These are phyloP conservation scores for Asterionellopsis glacialis DNA, from an alignment of 108 stramenopile genomes.

Conservation along the genomic window DNA sequence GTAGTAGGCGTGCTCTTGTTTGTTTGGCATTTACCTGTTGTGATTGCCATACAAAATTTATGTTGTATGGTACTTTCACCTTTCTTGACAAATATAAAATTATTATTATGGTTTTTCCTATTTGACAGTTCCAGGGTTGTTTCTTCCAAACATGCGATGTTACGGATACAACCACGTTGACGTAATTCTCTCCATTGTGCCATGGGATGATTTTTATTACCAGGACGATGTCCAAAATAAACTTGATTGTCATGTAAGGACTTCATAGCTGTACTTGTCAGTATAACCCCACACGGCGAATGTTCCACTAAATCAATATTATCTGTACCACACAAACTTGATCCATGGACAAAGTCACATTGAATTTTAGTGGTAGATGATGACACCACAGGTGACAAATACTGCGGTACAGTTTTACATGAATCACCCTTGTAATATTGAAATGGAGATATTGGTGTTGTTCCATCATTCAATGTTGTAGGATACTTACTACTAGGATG, in stretches of 20 bases:
- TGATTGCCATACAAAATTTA: slow-evolving; percentile 43
- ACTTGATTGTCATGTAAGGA: slow-evolving; percentile 27
- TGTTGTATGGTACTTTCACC: slow-evolving; percentile 17
- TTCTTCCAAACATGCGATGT: slow-evolving; percentile 33
- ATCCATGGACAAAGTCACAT: slow-evolving; percentile 55
- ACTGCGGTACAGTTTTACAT: slow-evolving; percentile 30
- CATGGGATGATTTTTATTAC: too few relatives aligned
- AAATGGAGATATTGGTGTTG: not conserved
- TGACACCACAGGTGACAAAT: slow-evolving; percentile 8
- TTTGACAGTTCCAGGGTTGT: slow-evolving; percentile 12
- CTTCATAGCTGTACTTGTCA: slow-evolving; percentile 54
- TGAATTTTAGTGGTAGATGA: not conserved
- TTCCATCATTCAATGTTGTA: too few relatives aligned
- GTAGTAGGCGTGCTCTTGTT: too few relatives aligned
- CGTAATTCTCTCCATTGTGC: slow-evolving; percentile 42
- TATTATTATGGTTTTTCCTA: too few relatives aligned
- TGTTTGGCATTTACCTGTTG: slow-evolving; percentile 34
- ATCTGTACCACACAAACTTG: slow-evolving; percentile 41
- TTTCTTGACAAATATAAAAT: slow-evolving; percentile 28
- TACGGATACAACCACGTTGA: slow-evolving; percentile 23
- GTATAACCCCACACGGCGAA: slow-evolving; percentile 21
- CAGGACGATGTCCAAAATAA: slow-evolving; percentile 31
- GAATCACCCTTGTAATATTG: slow-evolving; percentile 27
- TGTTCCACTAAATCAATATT: slow-evolving; percentile 47
- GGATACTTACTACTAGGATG: too few relatives aligned